A percentile compares a stretch with the other conserved stretches of the same genome.
phyloP scores from a whole-genome alignment of 805 yeast genomes.

The Metschnikowia orientalis region DNA sequence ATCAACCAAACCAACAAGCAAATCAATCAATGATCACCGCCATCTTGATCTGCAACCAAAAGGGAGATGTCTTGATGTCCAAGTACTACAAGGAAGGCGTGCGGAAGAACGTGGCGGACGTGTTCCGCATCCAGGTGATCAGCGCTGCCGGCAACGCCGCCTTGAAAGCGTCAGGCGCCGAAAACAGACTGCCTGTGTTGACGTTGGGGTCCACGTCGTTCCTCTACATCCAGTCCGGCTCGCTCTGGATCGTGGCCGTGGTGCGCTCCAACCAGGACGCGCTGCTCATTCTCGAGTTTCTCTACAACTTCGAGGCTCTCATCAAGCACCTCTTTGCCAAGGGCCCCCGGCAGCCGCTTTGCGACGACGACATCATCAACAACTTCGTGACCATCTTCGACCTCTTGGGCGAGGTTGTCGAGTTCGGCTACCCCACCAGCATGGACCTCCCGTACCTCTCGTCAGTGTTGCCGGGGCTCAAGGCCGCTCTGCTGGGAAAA shows the following conservation, averaged over 20 bases:
- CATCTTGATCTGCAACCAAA: slow-evolving; percentile 67
- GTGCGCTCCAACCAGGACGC: slow-evolving; percentile 87
- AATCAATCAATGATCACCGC: slow-evolving; percentile 83
- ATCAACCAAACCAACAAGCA: no score
- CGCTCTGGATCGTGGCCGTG: slow-evolving; percentile 82
- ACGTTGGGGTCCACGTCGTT: slow-evolving; percentile 93
- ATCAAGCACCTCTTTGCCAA: slow-evolving; percentile 33
- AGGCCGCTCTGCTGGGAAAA: slow-evolving; percentile 6
- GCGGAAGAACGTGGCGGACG: slow-evolving; percentile 75
- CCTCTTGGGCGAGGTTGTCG: slow-evolving; percentile 68
- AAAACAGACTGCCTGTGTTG: slow-evolving; percentile 42
- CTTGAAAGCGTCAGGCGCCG: slow-evolving; percentile 17
- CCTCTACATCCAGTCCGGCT: slow-evolving; percentile 60
- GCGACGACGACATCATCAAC: slow-evolving; percentile 47
- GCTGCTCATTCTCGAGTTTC: slow-evolving; percentile 70
- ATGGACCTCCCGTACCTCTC: slow-evolving; percentile 41
- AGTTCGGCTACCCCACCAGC: slow-evolving; percentile 72
- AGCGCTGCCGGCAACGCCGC: slow-evolving; percentile 38
- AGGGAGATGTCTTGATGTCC: slow-evolving; percentile 82
- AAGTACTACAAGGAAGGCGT: slow-evolving; percentile 70
- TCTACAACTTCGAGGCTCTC: slow-evolving; percentile 56
- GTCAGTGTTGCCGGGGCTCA: slow-evolving; percentile 15
- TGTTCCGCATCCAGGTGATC: slow-evolving; percentile 89
- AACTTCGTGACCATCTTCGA: slow-evolving; percentile 72
- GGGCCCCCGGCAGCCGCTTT: slow-evolving; percentile 16